Evolutionary conservation across 2,329 filamentous ascomycete species (phyloP), one percentile per base, ranked within the genome.

Genomic region (Dactylellina haptotyla): DNA sequence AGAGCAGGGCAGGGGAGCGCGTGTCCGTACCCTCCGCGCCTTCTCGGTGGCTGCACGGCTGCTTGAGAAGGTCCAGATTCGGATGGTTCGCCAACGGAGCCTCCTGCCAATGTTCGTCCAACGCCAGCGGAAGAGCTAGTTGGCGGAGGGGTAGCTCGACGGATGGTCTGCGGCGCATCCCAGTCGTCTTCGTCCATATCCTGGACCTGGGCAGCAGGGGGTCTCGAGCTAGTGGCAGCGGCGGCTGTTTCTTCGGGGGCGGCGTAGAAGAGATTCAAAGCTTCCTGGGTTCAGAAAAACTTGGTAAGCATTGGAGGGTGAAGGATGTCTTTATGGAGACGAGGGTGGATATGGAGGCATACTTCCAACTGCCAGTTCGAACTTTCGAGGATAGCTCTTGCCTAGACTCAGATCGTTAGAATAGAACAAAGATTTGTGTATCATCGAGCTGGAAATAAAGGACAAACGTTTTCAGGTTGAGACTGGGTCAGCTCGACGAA

Each of bases 311-410:
- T 3, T 16, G 1, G 43, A 4, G 14, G 34, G 56, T 50, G 61
- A 37, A 1, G 23, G 2, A 8, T 41, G n/a, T 1, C 32, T 14
- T 12, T 39, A 5, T 32, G 20, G 3, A 45, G 25, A 1, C 3
- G 28, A 28, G 14, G n/a, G 32, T n/a, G 20, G 5, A 85, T 90
- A 56, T 87, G 85, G 28, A 85, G 14, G 89, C 89, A 8, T 67
- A 84, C 82, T 76, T 85, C 83, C 45, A 91, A 81, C 78, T 92
- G 85, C 89, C 90, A 92, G 75, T 85, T 82, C 78, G 85, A 88
- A 34, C 85, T 84, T 20, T 84, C 83, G 5, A 94, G 87, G 76
- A 90, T 90, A 73, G 89, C 84, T 64, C 84, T 84, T 50, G 90
- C 90, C 90, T 93, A 67, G 30, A 53, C 54, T 50, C 8, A 1